A percentile compares a stretch with the other conserved stretches of the same genome.
phyloP scores from a whole-genome alignment of 257 asterid species.

The Echium plantagineum region DNA sequence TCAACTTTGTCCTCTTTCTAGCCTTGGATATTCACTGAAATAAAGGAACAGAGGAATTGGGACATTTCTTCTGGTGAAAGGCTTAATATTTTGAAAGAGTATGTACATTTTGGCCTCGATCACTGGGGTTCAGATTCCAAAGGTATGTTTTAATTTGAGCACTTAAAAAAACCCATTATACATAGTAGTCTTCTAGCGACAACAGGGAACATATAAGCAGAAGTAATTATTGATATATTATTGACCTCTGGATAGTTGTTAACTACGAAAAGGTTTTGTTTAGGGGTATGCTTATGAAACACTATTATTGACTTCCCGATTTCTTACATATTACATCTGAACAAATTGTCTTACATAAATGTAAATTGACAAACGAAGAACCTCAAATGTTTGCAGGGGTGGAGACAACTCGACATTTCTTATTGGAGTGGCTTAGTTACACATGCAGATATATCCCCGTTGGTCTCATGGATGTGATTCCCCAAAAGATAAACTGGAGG shows the following conservation, averaged over 20 bases:
- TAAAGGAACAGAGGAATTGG: constrained; percentile 98
- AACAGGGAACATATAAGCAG: neutral
- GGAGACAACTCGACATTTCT: constrained; percentile 84
- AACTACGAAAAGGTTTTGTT: neutral
- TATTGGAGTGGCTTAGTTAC: constrained; percentile 91
- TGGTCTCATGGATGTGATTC: constrained; percentile 77
- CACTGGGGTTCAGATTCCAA: constrained; percentile 99
- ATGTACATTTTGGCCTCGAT: constrained; percentile 66
- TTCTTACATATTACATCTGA: no score
- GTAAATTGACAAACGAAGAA: neutral
- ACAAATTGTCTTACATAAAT: no score
- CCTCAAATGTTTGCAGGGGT: constrained; percentile 43
- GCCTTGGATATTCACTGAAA: constrained; percentile 98
- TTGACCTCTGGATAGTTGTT: neutral
- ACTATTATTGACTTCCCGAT: neutral
- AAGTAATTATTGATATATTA: neutral
- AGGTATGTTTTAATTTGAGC: constrained; percentile 27
- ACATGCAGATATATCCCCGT: constrained; percentile 79
- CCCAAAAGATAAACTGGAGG: constrained; percentile 75
- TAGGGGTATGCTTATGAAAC: neutral
- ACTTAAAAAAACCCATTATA: no score
- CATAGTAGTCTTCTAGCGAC: neutral
- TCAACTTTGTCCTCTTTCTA: constrained; percentile 16
- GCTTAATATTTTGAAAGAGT: constrained; percentile 69
- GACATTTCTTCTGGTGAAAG: constrained; percentile 85